phyloP scores from a whole-genome alignment of 768 basidiomycete genomes.

The Tricholoma matsutake region DNA sequence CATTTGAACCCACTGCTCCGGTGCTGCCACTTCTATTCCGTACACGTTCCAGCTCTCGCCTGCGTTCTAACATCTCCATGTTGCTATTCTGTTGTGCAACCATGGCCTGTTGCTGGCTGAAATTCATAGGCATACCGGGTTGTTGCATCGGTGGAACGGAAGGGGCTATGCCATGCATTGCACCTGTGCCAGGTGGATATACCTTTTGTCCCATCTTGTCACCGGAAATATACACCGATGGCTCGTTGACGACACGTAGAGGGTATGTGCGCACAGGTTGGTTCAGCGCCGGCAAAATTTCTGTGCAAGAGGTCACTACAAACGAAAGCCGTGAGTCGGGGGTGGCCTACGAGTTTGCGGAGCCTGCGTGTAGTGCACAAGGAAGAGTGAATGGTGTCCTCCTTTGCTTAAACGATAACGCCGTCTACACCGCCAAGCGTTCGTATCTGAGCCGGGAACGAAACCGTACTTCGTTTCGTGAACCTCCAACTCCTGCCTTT shows the following conservation, averaged over 20 bases:
- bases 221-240: slow-evolving; percentile 65
- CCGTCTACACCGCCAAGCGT: slow-evolving; percentile 66
- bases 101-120: slow-evolving; percentile 58
- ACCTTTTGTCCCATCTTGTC: slow-evolving; percentile 74
- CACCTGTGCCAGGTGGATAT: slow-evolving; percentile 32
- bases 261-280: slow-evolving; percentile 72
- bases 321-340: slow-evolving; percentile 8
- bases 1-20: slow-evolving; percentile 32
- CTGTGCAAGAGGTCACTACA: slow-evolving; percentile 32
- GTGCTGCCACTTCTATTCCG: slow-evolving; percentile 44
- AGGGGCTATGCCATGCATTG: slow-evolving; percentile 27
- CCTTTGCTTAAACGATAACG: slow-evolving; percentile 73
- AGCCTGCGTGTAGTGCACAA: slow-evolving; percentile 75
- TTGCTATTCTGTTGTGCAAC: slow-evolving; percentile 68
- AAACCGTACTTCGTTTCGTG: slow-evolving; percentile 74
- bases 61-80: slow-evolving; percentile 70
- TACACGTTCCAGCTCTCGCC: slow-evolving; percentile 57
- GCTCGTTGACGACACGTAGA: slow-evolving; percentile 62
- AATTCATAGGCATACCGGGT: slow-evolving; percentile 32
- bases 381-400: slow-evolving; percentile 67
- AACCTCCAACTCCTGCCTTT: slow-evolving; percentile 72
- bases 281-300: slow-evolving; percentile 55
- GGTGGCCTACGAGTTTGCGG: slow-evolving; percentile 53
- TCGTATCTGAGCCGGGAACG: slow-evolving; percentile 61
- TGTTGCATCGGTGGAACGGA: slow-evolving; percentile 28